A percentile compares a stretch with the other conserved stretches of the same genome.
Evolutionary conservation across 2,329 filamentous ascomycete genomes (phyloP).

Genomic region (Mollisia scopiformis): DNA sequence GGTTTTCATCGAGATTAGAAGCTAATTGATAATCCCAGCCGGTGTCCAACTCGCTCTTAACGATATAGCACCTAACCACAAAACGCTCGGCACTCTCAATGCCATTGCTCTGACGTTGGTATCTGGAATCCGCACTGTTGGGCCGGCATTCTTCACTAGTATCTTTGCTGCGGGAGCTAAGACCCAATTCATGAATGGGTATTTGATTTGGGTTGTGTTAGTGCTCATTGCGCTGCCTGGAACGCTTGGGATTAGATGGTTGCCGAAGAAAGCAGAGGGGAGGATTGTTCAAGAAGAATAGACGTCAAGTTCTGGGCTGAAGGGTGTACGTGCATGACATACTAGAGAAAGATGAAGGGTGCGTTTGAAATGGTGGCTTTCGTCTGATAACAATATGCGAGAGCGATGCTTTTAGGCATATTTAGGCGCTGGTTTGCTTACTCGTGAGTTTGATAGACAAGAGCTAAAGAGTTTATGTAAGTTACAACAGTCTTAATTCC

Average conservation of each 20-base stretch:
- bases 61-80: slow-evolving; percentile 68
- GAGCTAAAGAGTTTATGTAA: too few species aligned
- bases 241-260: slow-evolving; percentile 38
- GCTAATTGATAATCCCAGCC: too few species aligned
- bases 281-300: slow-evolving; percentile 13
- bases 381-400: not conserved
- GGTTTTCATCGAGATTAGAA: not conserved
- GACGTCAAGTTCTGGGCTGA: not conserved
- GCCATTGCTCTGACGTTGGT: slow-evolving; percentile 65
- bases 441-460: not conserved
- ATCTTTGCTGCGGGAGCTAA: slow-evolving; percentile 70
- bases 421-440: not conserved
- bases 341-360: too few species aligned
- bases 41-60: slow-evolving; percentile 75
- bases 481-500: too few species aligned
- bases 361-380: not conserved
- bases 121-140: slow-evolving; percentile 65
- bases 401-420: not conserved
- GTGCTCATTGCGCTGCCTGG: slow-evolving; percentile 39
- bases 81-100: slow-evolving; percentile 72
- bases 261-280: slow-evolving; percentile 38
- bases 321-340: not conserved
- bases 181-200: slow-evolving; percentile 62
- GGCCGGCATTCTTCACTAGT: slow-evolving; percentile 66
- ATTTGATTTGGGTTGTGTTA: slow-evolving; percentile 67